Conservation (phyloP, 768 basidiomycete species). For the Russula brevipes region DNA sequence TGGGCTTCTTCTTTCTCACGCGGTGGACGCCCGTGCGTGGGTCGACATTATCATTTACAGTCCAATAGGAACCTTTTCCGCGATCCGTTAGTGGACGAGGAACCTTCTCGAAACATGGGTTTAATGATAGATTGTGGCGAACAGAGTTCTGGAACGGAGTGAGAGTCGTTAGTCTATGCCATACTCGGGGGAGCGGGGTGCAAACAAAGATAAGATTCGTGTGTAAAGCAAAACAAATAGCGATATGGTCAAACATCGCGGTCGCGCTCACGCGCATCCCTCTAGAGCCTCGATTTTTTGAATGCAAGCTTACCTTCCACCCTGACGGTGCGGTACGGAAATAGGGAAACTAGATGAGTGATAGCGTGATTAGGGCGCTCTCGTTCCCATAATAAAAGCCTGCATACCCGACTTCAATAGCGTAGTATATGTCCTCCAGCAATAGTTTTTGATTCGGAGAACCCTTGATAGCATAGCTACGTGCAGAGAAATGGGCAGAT, state of each 20-base stretch:
- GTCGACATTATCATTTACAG: conserved; percentile 85
- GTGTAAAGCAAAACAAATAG: conserved; percentile 49
- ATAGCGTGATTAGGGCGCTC: conserved; percentile 25
- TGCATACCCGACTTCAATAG: conserved; percentile 80
- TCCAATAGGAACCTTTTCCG: conserved; percentile 90
- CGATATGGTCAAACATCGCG: conserved; percentile 47
- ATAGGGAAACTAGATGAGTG: conserved; percentile 66
- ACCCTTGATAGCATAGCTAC: conserved; percentile 86
- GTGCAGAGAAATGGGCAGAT: background rate
- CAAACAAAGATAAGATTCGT: conserved; percentile 30
- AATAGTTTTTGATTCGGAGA: conserved; percentile 82
- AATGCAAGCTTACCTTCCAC: conserved; percentile 69
- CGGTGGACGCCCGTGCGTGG: conserved; percentile 86
- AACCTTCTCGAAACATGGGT: conserved; percentile 88
- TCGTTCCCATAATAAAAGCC: background rate
- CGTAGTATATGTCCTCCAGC: conserved; percentile 88
- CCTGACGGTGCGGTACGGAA: conserved; percentile 82
- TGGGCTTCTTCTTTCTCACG: conserved; percentile 80
- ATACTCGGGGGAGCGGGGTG: conserved; percentile 1
- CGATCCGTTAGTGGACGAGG: conserved; percentile 88
- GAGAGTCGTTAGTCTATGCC: background rate
- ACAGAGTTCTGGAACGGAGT: conserved; percentile 65
- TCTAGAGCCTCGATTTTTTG: conserved; percentile 5
- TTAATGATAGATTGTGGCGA: conserved; percentile 83
- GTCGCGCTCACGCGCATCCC: conserved; percentile 35